Percentiles rank a stretch among this genome's conserved stretches.
Conservation (phyloP, 2,329 filamentous ascomycete genomes). For the Fusarium sulawesiense region DNA sequence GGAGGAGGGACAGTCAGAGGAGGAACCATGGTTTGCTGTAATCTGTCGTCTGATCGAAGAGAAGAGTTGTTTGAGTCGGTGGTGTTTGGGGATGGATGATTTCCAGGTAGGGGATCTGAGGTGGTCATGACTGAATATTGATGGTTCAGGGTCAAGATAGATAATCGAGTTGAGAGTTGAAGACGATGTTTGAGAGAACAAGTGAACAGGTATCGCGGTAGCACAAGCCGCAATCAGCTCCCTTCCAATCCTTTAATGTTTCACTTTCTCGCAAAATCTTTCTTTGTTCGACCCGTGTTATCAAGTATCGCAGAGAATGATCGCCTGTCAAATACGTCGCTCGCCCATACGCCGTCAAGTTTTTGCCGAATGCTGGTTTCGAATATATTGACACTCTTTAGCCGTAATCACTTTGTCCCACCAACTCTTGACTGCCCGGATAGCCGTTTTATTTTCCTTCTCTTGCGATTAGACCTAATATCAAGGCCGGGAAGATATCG, state of each 20-base stretch:
- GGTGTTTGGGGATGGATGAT: slow-evolving; percentile 47
- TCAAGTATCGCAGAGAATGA: background rate
- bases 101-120: slow-evolving; percentile 28
- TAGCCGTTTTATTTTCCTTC: background rate
- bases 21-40: slow-evolving; percentile 13
- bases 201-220: background rate
- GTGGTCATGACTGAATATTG: slow-evolving; percentile 33
- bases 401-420: background rate
- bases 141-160: background rate
- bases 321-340: slow-evolving; percentile 1
- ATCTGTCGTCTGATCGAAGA: slow-evolving; percentile 40
- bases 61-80: slow-evolving; percentile 49
- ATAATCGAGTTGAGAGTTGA: background rate
- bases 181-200: background rate
- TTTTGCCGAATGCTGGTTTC: slow-evolving; percentile 19
- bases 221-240: slow-evolving; percentile 1
- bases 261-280: background rate
- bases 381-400: slow-evolving; percentile 1
- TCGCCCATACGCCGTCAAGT: slow-evolving; percentile 5
- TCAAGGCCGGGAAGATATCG: background rate
- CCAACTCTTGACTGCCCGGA: background rate
- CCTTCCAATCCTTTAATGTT: background rate
- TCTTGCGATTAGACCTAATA: background rate
- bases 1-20: slow-evolving; percentile 5
- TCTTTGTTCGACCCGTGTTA: background rate